Conservation (phyloP, 768 basidiomycete genomes). For the Tulasnella sp. region DNA sequence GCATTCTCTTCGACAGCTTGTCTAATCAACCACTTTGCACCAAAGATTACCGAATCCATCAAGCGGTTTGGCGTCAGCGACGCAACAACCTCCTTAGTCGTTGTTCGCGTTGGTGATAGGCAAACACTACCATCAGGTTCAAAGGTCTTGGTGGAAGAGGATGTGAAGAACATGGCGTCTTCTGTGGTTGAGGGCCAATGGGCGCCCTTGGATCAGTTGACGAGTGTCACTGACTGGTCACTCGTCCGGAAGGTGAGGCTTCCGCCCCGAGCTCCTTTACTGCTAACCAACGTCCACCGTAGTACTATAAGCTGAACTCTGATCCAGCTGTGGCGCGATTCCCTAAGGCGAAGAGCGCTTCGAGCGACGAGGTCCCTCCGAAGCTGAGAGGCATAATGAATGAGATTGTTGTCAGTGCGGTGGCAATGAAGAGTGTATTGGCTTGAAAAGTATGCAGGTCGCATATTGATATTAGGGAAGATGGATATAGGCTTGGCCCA, state of each 20-base stretch:
- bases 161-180: slow-evolving; percentile 52
- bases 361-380: slow-evolving; percentile 29
- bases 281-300: not conserved
- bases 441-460: slow-evolving; percentile 29
- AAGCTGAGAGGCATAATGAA: slow-evolving; percentile 46
- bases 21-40: not conserved
- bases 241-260: slow-evolving; percentile 63
- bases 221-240: slow-evolving; percentile 63
- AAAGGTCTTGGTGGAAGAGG: slow-evolving; percentile 36
- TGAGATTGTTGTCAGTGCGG: slow-evolving; percentile 67
- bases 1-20: not conserved
- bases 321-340: slow-evolving; percentile 41
- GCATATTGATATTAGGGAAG: not conserved
- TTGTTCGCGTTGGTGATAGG: slow-evolving; percentile 55
- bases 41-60: slow-evolving; percentile 82
- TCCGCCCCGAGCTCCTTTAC: slow-evolving; percentile 27
- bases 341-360: not conserved
- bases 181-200: slow-evolving; percentile 56
- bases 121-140: slow-evolving; percentile 29
- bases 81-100: slow-evolving; percentile 56
- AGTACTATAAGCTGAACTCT: slow-evolving; percentile 68
- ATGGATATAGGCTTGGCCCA: not conserved
- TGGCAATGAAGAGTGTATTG: slow-evolving; percentile 74
- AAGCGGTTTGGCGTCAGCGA: slow-evolving; percentile 80
- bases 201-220: slow-evolving; percentile 43